Evolutionary conservation across 768 basidiomycete genomes (phyloP), one percentile per base, ranked within the genome.

Genomic region (Leucocoprinus birnbaumii): DNA sequence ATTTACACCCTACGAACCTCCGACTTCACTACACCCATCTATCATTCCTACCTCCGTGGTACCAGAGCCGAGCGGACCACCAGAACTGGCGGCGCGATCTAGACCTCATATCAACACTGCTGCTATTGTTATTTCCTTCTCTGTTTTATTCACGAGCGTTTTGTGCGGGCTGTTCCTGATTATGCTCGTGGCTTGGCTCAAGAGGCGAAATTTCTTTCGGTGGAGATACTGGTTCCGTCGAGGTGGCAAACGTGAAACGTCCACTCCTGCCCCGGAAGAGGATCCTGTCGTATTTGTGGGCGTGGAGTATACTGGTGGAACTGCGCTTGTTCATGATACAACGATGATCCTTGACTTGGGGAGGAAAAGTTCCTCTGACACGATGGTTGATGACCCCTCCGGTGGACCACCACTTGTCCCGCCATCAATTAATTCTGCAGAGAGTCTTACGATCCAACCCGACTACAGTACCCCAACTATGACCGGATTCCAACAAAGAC

Each of bases 401-500:
- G 38, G 11, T 38, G 38, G 38, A 9, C 21, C 40, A 14, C 25
- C 40, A n/a, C 16, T 42, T 58, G 58, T 47, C 22, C 38, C 43
- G n/a, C 56, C 45, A 21, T 38, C 55, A 1, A 8, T 49, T 13
- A 16, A 5, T 37, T 22, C 40, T 1, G 25, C 19, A 24, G 48
- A 42, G 1, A 48, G 46, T n/a, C 25, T 21, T 16, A 18, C 47
- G 13, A 14, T 55, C 25, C 21, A n/a, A 9, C 40, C 27, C 6
- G 40, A 24, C 21, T 19, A 14, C 10, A 21, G 38, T 27, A 8
- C 26, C 8, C 40, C 40, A 9, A 31, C 27, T 40, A 34, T 48
- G 47, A 25, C 25, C 26, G 43, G 53, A 41, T 67, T 66, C 48
- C 63, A 63, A 44, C 50, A 59, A 24, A 63, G 60, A 8, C 60